Evolutionary conservation across 495 filamentous ascomycete genomes (phyloP).

Genomic region (Penicillium simplicissimum): DNA sequence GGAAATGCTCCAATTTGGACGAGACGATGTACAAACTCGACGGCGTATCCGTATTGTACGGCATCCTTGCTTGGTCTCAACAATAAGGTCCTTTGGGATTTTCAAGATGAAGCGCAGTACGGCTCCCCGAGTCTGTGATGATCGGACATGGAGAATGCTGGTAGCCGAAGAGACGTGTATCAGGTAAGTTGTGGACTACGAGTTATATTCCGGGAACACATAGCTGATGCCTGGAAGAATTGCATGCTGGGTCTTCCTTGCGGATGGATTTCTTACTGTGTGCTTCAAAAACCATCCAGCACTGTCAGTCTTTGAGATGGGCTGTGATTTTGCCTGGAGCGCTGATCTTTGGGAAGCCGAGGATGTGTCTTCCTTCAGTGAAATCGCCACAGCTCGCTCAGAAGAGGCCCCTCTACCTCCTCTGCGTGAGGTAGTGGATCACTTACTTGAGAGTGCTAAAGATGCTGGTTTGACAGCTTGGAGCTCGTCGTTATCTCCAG

Average conservation of each 20-base stretch:
- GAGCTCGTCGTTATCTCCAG: conserved; percentile 31
- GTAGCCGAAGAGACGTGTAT: conserved; percentile 41
- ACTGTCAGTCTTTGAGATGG: conserved; percentile 40
- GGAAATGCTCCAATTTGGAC: conserved; percentile 44
- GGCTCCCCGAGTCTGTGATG: conserved; percentile 21
- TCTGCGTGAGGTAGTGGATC: conserved; percentile 27
- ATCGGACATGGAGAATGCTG: conserved; percentile 28
- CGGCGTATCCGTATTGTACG: conserved; percentile 42
- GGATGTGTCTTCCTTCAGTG: conserved; percentile 29
- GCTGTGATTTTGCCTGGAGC: conserved; percentile 40
- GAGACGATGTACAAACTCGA: conserved; percentile 34
- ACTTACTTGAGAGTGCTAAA: conserved; percentile 28
- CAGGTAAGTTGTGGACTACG: conserved; percentile 17
- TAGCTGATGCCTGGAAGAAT: conserved; percentile 22
- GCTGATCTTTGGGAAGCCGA: conserved; percentile 42
- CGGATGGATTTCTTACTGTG: conserved; percentile 42
- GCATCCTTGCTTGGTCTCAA: conserved; percentile 41
- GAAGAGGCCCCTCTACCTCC: conserved; percentile 24
- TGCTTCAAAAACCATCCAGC: conserved; percentile 42
- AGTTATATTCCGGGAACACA: not conserved
- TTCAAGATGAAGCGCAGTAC: conserved; percentile 31
- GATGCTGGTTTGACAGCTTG: conserved; percentile 20
- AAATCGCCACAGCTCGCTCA: conserved; percentile 18
- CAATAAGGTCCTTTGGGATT: conserved; percentile 36
- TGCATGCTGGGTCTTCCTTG: conserved; percentile 40